Evolutionary conservation across 768 basidiomycete genomes (phyloP).

Genomic region (Lactarius vividus): DNA sequence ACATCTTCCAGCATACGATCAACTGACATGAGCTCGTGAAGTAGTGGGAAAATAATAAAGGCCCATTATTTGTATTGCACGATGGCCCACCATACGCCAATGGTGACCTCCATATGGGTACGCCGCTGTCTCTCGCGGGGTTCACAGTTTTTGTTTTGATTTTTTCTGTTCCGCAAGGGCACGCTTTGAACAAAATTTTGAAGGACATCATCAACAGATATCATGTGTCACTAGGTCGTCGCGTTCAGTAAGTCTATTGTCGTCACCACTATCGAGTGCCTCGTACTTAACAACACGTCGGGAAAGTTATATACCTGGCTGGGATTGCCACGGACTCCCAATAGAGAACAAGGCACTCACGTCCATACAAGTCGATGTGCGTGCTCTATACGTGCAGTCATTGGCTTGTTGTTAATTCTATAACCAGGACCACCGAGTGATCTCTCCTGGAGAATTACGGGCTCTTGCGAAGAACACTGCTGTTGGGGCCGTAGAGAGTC

Average conservation of each 20-base stretch:
- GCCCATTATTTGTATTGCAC: slow-evolving; percentile 80
- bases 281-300: slow-evolving; percentile 13
- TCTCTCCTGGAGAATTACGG: slow-evolving; percentile 64
- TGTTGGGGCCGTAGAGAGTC: slow-evolving; percentile 64
- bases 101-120: slow-evolving; percentile 93
- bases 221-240: slow-evolving; percentile 70
- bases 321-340: slow-evolving; percentile 97
- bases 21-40: slow-evolving; percentile 4
- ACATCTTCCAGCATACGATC: neutral
- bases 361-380: slow-evolving; percentile 57
- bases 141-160: neutral
- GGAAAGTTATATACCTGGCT: slow-evolving; percentile 86
- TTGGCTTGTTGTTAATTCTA: slow-evolving; percentile 1
- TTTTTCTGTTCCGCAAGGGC: slow-evolving; percentile 51
- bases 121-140: slow-evolving; percentile 19
- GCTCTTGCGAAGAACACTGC: slow-evolving; percentile 71
- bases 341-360: slow-evolving; percentile 93
- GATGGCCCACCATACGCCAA: slow-evolving; percentile 99
- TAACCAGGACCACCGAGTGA: slow-evolving; percentile 50
- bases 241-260: slow-evolving; percentile 68
- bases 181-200: slow-evolving; percentile 92
- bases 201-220: slow-evolving; percentile 96
- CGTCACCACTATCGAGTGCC: neutral
- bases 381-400: slow-evolving; percentile 8
- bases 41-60: slow-evolving; percentile 63